Evolutionary conservation across 805 yeast genomes (phyloP), one percentile per base, ranked within the genome.

Genomic region (Saccharomycopsis fermentans): DNA sequence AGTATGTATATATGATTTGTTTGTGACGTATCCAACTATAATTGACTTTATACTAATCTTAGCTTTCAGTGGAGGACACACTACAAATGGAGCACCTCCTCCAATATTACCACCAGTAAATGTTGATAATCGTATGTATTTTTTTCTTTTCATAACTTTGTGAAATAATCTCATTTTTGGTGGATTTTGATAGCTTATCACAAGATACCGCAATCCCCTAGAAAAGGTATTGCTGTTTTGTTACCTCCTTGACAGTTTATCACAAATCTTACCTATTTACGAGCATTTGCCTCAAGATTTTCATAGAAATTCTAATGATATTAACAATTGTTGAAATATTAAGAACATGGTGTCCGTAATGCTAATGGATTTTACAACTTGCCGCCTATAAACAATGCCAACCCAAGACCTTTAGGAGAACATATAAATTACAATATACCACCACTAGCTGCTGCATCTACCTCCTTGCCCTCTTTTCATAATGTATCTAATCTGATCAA

Each of bases 61-160:
- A 19, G 24, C 32, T 21, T 19, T 11, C n/a, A 21, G 50, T 43
- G 50, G 50, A 43, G 9, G 50, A 21, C 50, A 43, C 24, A 43
- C 24, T 16, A 43, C 50, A 43, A 43, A 43, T 21, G 50, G 50
- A 21, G 56, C 50, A 43, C 50, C 50, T 4, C 59, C 55, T 21
- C 61, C 61, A 37, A 58, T 51, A 40, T 50, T 59, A 52, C 61
- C 61, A 2, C 59, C 57, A 9, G 61, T 59, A 11, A 55, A 59
- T n/a, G 50, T 59, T 6, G 57, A 59, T 6, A 55, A 56, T 24
- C 58, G 61, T 59, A 55, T 27, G 61, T 59, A 47, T 27, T 34
- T 36, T 21, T 19, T 36, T 35, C 9, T 16, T 35, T 48, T 53
- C 6, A 17, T 35, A 27, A 8, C 32, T 27, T 27, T 27, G 6